These are phyloP conservation scores for Silene vulgaris DNA, from an alignment of 179 eudicot genomes.

Conservation along the genomic window DNA sequence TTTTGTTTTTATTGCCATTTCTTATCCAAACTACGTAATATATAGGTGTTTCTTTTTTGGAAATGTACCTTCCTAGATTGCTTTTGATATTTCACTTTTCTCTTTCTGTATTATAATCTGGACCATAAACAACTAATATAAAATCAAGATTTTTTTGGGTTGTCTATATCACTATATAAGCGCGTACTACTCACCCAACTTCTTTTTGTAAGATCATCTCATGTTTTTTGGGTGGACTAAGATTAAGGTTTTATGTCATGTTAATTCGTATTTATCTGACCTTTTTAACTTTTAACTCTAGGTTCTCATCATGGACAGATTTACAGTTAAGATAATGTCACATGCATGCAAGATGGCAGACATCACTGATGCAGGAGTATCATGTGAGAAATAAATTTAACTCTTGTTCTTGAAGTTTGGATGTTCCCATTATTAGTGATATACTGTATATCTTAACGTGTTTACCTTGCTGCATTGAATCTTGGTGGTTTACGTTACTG, in stretches of 20 bases:
- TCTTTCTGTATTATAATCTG: background rate
- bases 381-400: constrained; percentile 56
- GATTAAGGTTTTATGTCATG: background rate
- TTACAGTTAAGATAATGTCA: constrained; percentile 84
- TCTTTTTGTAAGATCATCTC: too few relatives aligned
- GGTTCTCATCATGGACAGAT: constrained; percentile 98
- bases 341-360: constrained; percentile 97
- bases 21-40: background rate
- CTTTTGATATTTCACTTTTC: background rate
- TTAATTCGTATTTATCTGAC: constrained; percentile 19
- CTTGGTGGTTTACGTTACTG: background rate
- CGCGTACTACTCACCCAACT: background rate
- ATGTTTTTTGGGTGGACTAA: too few relatives aligned
- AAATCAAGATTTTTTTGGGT: background rate
- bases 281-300: constrained; percentile 28
- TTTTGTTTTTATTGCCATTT: background rate
- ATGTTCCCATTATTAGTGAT: background rate
- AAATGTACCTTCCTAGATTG: background rate
- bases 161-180: background rate
- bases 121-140: background rate
- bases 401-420: background rate
- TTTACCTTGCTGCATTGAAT: background rate
- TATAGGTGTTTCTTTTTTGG: background rate
- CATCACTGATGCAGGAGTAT: constrained; percentile 92
- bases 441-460: too few relatives aligned